These are phyloP conservation scores for Phaeosphaeria sp. DNA, from an alignment of 2,329 filamentous ascomycete species.

Conservation along the genomic window DNA sequence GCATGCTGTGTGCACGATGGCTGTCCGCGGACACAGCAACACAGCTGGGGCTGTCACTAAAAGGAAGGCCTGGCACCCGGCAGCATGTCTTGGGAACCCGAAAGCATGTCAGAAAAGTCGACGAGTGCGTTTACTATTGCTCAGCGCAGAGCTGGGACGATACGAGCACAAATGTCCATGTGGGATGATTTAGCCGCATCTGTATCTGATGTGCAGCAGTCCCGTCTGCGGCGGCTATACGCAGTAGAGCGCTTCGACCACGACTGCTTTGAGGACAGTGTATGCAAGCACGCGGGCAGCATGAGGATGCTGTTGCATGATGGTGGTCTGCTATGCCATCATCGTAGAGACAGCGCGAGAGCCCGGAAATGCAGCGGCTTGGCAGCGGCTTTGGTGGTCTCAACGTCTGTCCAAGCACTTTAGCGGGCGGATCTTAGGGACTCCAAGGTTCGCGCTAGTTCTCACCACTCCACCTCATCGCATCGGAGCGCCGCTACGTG, in stretches of 20 bases:
- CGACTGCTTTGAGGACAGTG: neutral
- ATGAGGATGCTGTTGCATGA: neutral
- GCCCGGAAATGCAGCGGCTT: neutral
- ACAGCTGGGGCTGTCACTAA: neutral
- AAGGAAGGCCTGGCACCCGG: neutral
- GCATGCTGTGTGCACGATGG: neutral
- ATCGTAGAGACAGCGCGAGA: neutral
- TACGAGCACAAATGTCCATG: neutral
- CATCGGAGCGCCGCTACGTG: neutral
- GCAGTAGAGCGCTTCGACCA: neutral
- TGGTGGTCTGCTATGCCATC: neutral
- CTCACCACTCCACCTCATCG: neutral
- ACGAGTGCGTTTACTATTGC: neutral
- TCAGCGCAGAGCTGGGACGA: neutral
- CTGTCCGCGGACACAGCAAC: neutral
- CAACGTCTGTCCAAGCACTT: neutral
- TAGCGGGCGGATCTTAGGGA: neutral
- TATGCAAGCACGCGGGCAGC: neutral
- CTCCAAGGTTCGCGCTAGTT: neutral
- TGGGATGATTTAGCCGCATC: neutral
- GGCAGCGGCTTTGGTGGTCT: neutral
- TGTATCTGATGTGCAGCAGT: neutral
- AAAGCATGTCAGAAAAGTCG: neutral
- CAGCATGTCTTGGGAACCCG: neutral
- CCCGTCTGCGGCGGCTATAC: neutral